phyloP scores from a whole-genome alignment of 768 basidiomycete genomes.

The Tricholoma hemisulphureum region DNA sequence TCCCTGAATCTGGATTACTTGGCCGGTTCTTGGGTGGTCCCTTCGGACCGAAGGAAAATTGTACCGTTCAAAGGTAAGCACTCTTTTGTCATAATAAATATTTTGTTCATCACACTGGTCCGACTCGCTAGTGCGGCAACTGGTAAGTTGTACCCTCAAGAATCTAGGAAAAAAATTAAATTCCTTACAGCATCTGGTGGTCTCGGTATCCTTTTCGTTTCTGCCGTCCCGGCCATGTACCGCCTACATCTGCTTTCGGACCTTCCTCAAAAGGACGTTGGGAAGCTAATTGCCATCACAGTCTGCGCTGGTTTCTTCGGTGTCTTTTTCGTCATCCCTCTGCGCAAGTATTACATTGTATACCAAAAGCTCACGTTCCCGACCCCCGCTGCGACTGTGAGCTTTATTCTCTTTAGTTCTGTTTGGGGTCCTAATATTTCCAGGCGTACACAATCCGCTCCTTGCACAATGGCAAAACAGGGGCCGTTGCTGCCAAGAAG shows the following conservation, averaged over 20 bases:
- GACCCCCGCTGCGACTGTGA: slow-evolving; percentile 59
- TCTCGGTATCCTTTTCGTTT: slow-evolving; percentile 57
- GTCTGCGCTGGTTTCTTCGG: slow-evolving; percentile 57
- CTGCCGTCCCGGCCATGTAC: slow-evolving; percentile 61
- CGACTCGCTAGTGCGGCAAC: slow-evolving; percentile 41
- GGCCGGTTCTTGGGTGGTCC: slow-evolving; percentile 49
- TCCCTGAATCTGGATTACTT: slow-evolving; percentile 46
- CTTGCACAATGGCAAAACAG: slow-evolving; percentile 50
- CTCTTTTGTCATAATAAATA: not conserved
- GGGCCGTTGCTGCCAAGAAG: slow-evolving; percentile 50
- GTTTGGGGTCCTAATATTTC: not conserved
- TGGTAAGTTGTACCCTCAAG: slow-evolving; percentile 25
- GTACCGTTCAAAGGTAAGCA: slow-evolving; percentile 54
- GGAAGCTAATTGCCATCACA: slow-evolving; percentile 55
- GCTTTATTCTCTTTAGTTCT: slow-evolving; percentile 8
- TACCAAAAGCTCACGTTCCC: slow-evolving; percentile 64
- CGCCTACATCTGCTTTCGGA: slow-evolving; percentile 47
- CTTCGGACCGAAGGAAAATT: slow-evolving; percentile 68
- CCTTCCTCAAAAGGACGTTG: slow-evolving; percentile 50
- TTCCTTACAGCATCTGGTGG: slow-evolving; percentile 47
- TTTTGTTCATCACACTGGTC: not conserved
- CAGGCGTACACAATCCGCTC: slow-evolving; percentile 63
- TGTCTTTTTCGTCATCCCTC: slow-evolving; percentile 65
- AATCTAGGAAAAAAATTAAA: not conserved
- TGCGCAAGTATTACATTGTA: slow-evolving; percentile 61